Percentiles rank a stretch among this genome's conserved stretches.
phyloP scores from a whole-genome alignment of 768 basidiomycete species.

The button mushroom (Agaricus bisporus) region DNA sequence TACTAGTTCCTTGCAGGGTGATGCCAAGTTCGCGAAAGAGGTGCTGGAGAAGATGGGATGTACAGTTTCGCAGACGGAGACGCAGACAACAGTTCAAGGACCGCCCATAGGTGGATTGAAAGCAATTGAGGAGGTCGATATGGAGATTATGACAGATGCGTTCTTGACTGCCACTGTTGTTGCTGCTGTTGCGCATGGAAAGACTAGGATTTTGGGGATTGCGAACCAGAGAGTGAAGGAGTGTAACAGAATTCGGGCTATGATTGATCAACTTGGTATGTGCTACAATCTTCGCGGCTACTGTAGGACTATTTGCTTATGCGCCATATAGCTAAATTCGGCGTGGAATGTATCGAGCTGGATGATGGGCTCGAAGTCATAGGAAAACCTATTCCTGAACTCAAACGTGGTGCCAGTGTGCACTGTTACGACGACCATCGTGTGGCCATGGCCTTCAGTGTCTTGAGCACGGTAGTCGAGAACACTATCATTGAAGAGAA shows the following conservation, averaged over 20 bases:
- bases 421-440: constrained; percentile 99
- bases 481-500: constrained; percentile 91
- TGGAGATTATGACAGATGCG: constrained; percentile 99
- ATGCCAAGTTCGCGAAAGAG: constrained; percentile 90
- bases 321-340: constrained; percentile 73
- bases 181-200: constrained; percentile 72
- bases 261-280: constrained; percentile 92
- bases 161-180: constrained; percentile 94
- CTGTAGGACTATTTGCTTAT: constrained; percentile 3
- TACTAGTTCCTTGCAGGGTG: constrained; percentile 88
- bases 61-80: constrained; percentile 77
- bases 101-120: constrained; percentile 78
- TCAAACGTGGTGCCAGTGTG: constrained; percentile 70
- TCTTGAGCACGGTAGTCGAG: constrained; percentile 67
- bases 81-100: constrained; percentile 87
- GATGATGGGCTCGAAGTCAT: constrained; percentile 90
- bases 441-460: constrained; percentile 97
- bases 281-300: constrained; percentile 4
- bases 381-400: constrained; percentile 59
- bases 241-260: constrained; percentile 93
- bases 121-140: constrained; percentile 84
- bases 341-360: constrained; percentile 85
- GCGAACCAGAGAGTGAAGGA: constrained; percentile 99
- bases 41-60: constrained; percentile 97
- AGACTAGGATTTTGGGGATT: constrained; percentile 86